These are phyloP conservation scores for Periglandula ipomoeae DNA, from an alignment of 2,329 filamentous ascomycete genomes.

Conservation along the genomic window DNA sequence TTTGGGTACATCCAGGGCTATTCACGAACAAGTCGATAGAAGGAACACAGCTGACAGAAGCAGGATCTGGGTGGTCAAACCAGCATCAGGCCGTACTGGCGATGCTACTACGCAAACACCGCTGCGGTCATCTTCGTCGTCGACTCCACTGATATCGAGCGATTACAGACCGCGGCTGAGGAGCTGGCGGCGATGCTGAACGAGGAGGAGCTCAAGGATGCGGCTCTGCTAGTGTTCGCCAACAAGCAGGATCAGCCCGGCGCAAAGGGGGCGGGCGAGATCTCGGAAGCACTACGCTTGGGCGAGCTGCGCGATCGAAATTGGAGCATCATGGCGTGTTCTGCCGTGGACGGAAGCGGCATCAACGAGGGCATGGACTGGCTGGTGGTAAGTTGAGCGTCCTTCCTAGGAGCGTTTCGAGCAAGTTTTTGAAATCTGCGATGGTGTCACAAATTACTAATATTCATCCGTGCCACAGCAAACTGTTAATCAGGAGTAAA, in stretches of 20 bases:
- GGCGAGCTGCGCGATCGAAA: slow-evolving; percentile 91
- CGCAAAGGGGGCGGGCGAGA: slow-evolving; percentile 92
- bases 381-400: slow-evolving; percentile 62
- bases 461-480: slow-evolving; percentile 19
- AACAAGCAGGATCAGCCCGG: slow-evolving; percentile 99
- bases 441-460: background rate
- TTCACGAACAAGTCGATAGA: background rate
- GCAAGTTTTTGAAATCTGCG: too few species aligned
- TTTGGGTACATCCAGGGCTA: slow-evolving; percentile 61
- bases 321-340: slow-evolving; percentile 98
- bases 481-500: slow-evolving; percentile 27
- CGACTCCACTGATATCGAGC: slow-evolving; percentile 94
- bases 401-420: too few species aligned
- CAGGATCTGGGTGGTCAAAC: slow-evolving; percentile 94
- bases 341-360: slow-evolving; percentile 88
- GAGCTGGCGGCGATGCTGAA: slow-evolving; percentile 93
- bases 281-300: slow-evolving; percentile 83
- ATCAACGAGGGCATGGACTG: slow-evolving; percentile 98
- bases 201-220: slow-evolving; percentile 92
- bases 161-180: slow-evolving; percentile 83
- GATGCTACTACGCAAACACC: slow-evolving; percentile 98
- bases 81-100: slow-evolving; percentile 97
- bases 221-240: slow-evolving; percentile 86
- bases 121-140: slow-evolving; percentile 98
- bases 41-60: background rate